Conservation (phyloP, 1,284 basidiomycete genomes). For the Rhizoctonia solani region DNA sequence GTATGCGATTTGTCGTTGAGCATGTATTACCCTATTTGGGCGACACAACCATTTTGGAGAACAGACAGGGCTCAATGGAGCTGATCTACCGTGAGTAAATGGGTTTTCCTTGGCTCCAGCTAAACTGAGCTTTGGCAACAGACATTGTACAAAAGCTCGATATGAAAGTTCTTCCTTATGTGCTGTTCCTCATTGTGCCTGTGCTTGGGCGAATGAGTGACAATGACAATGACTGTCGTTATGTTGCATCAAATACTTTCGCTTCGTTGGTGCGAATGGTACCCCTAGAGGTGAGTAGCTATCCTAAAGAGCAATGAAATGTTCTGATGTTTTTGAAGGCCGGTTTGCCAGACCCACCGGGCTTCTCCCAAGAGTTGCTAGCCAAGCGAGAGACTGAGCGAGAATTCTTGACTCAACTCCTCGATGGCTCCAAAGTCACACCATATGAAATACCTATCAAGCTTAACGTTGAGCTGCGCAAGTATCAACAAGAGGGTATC, state of each 20-base stretch:
- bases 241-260: conserved; percentile 95
- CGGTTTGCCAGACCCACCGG: conserved; percentile 91
- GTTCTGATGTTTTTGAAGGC: conserved; percentile 56
- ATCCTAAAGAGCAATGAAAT: neutral
- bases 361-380: conserved; percentile 89
- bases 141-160: conserved; percentile 92
- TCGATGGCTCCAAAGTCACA: conserved; percentile 94
- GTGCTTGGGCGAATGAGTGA: conserved; percentile 98
- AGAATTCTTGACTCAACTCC: conserved; percentile 89
- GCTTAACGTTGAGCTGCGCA: conserved; percentile 93
- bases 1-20: conserved; percentile 89
- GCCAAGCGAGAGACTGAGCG: conserved; percentile 87
- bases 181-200: conserved; percentile 96
- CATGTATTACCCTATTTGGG: conserved; percentile 82
- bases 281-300: conserved; percentile 78
- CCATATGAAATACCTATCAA: conserved; percentile 85
- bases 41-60: conserved; percentile 74
- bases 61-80: conserved; percentile 91
- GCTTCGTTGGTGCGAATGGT: conserved; percentile 99
- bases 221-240: conserved; percentile 85
- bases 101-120: conserved; percentile 4
- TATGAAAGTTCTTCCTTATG: conserved; percentile 93
- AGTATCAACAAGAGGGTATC: conserved; percentile 98
- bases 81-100: conserved; percentile 79
- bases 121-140: conserved; percentile 45